Percentiles rank a stretch among this genome's conserved stretches.
phyloP scores from a whole-genome alignment of 228 moss, liverwort and hornwort genomes.

The Sphagnum fallax region DNA sequence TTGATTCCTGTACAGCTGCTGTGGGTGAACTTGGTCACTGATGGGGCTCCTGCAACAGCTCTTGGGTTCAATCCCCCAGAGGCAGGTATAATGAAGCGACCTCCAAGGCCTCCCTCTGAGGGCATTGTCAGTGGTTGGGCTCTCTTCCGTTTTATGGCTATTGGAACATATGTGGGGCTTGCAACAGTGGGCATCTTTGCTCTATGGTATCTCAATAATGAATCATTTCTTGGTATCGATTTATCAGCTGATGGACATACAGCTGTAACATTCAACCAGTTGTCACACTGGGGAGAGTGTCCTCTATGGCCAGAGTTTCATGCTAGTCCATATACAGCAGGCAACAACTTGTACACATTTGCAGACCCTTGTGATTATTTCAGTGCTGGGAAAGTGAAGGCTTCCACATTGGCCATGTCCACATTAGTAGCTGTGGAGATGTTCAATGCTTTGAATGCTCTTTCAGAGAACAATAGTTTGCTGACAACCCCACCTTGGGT shows the following conservation, averaged over 20 bases:
- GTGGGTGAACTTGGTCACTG: slow-evolving; percentile 97
- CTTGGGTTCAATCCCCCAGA: slow-evolving; percentile 88
- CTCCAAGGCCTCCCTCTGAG: slow-evolving; percentile 63
- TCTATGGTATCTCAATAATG: slow-evolving; percentile 63
- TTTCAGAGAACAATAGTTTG: slow-evolving; percentile 75
- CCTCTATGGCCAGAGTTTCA: slow-evolving; percentile 57
- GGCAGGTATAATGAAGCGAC: slow-evolving; percentile 65
- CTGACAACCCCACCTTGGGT: slow-evolving; percentile 72
- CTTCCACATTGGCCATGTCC: slow-evolving; percentile 63
- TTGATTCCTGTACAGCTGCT: slow-evolving; percentile 81
- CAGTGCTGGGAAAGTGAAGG: slow-evolving; percentile 71
- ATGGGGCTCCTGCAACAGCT: slow-evolving; percentile 85
- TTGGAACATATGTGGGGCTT: slow-evolving; percentile 66
- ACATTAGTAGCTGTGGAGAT: slow-evolving; percentile 81
- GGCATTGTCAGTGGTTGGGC: slow-evolving; percentile 70
- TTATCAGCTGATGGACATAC: slow-evolving; percentile 56
- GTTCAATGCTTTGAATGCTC: slow-evolving; percentile 82
- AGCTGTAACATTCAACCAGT: slow-evolving; percentile 50
- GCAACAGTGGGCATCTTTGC: slow-evolving; percentile 81
- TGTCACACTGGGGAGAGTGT: slow-evolving; percentile 76
- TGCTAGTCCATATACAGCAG: slow-evolving; percentile 56
- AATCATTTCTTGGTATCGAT: slow-evolving; percentile 62
- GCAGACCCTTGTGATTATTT: slow-evolving; percentile 78
- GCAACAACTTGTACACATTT: slow-evolving; percentile 46
- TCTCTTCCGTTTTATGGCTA: slow-evolving; percentile 72